A percentile compares a stretch with the other conserved stretches of the same genome.
These are phyloP conservation scores for Raffaelea albimanens DNA, from an alignment of 2,329 filamentous ascomycete genomes.

Conservation along the genomic window DNA sequence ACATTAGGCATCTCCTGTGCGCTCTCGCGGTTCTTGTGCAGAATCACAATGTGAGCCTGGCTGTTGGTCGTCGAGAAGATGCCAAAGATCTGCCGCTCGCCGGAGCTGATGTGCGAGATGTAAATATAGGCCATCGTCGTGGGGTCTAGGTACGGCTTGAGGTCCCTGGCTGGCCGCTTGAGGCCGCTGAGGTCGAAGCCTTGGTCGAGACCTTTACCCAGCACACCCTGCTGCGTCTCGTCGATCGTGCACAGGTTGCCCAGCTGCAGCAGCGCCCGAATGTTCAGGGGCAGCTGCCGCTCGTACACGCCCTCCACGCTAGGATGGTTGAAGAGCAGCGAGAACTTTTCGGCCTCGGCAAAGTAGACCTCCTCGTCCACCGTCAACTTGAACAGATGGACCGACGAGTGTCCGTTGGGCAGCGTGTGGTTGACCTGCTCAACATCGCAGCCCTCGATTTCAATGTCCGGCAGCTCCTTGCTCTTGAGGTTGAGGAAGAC, in stretches of 20 bases:
- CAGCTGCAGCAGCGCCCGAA: constrained; percentile 79
- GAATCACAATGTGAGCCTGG: constrained; percentile 79
- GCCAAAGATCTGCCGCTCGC: constrained; percentile 87
- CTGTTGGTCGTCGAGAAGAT: constrained; percentile 76
- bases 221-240: constrained; percentile 76
- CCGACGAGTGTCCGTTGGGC: constrained; percentile 88
- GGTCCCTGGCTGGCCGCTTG: constrained; percentile 51
- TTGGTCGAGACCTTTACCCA: constrained; percentile 85
- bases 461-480: constrained; percentile 78
- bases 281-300: constrained; percentile 76
- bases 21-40: constrained; percentile 71
- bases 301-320: constrained; percentile 98
- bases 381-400: constrained; percentile 87
- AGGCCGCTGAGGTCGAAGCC: constrained; percentile 82
- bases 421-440: constrained; percentile 91
- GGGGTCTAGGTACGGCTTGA: constrained; percentile 61
- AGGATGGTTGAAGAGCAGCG: constrained; percentile 76
- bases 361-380: constrained; percentile 85
- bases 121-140: constrained; percentile 76
- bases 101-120: constrained; percentile 83
- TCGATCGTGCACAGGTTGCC: constrained; percentile 93
- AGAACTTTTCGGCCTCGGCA: constrained; percentile 73
- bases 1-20: constrained; percentile 81
- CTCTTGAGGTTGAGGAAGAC: constrained; percentile 88
- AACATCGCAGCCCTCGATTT: constrained; percentile 74